Conservation (phyloP, 1,284 basidiomycete genomes). For the Trichosporon ovoides region DNA sequence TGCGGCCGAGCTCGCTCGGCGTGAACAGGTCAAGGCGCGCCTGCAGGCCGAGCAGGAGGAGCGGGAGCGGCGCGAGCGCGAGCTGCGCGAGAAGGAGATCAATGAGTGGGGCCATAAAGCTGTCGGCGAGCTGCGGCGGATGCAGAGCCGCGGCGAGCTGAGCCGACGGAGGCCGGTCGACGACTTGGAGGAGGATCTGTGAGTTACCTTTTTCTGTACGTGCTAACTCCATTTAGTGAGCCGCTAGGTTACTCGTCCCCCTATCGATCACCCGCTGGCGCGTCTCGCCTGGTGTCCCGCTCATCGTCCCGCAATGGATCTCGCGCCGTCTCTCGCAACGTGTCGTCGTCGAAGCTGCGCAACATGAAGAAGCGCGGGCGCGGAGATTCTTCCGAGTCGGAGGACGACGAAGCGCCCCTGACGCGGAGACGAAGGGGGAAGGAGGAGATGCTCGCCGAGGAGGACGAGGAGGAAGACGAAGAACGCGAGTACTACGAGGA, state of each 20-base stretch:
- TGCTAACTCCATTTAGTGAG: neutral
- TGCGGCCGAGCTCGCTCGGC: constrained; percentile 19
- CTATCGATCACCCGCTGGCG: neutral
- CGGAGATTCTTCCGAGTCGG: neutral
- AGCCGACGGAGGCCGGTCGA: constrained; percentile 6
- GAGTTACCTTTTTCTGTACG: neutral
- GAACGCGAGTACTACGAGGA: constrained; percentile 7
- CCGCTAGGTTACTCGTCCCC: neutral
- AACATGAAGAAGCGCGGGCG: neutral
- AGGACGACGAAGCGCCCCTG: neutral
- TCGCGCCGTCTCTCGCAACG: neutral
- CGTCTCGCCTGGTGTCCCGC: neutral
- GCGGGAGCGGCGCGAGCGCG: constrained; percentile 7
- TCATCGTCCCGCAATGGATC: neutral
- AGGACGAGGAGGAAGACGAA: constrained; percentile 6
- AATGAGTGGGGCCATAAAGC: constrained; percentile 16
- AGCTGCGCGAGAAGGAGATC: constrained; percentile 16
- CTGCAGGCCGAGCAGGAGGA: constrained; percentile 3
- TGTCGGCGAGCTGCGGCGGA: constrained; percentile 9
- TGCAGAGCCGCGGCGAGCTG: constrained; percentile 10
- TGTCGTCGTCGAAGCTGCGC: neutral
- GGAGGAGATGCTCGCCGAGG: constrained; percentile 8
- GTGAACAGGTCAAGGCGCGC: constrained; percentile 9
- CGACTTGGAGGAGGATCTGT: constrained; percentile 6
- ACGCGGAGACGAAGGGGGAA: neutral